These are phyloP conservation scores for Martiniozyma abietophila DNA, from an alignment of 805 yeast genomes.

Conservation along the genomic window DNA sequence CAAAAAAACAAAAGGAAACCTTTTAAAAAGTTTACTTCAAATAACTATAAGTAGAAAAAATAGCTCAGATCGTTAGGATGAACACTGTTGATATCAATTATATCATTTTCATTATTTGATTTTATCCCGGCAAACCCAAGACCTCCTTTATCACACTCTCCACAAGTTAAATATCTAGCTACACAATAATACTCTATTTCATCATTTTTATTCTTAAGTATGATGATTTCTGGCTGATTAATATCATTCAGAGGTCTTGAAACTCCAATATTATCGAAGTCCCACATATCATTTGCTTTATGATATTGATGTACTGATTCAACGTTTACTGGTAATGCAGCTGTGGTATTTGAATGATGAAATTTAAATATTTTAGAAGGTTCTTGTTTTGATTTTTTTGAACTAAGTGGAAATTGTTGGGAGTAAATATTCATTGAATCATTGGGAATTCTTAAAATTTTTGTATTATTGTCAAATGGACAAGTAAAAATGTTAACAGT, in stretches of 20 bases:
- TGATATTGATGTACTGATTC: slow-evolving; percentile 12
- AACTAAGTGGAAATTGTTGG: not conserved
- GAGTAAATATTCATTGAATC: slow-evolving; percentile 5
- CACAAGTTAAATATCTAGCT: slow-evolving; percentile 52
- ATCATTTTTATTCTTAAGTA: slow-evolving; percentile 12
- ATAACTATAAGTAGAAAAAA: slow-evolving; percentile 9
- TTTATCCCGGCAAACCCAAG: slow-evolving; percentile 66
- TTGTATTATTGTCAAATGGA: slow-evolving; percentile 13
- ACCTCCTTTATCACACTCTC: slow-evolving; percentile 75
- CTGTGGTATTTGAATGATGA: no score
- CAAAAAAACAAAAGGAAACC: no score
- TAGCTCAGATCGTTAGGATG: slow-evolving; percentile 14
- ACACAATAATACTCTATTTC: slow-evolving; percentile 26
- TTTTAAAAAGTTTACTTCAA: no score
- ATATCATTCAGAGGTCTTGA: slow-evolving; percentile 30
- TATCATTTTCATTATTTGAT: no score
- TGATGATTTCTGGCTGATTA: slow-evolving; percentile 4
- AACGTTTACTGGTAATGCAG: slow-evolving; percentile 5
- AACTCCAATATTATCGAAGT: slow-evolving; percentile 71
- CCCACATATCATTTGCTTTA: slow-evolving; percentile 57
- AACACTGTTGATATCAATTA: no score
- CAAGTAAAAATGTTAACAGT: no score
- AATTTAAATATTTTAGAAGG: slow-evolving; percentile 8
- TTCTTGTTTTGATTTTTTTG: not conserved
- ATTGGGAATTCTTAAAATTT: slow-evolving; percentile 8